Evolutionary conservation across 164 flowering plant genomes (phyloP), one percentile per base, ranked within the genome.

Genomic region (Vitis riparia): DNA sequence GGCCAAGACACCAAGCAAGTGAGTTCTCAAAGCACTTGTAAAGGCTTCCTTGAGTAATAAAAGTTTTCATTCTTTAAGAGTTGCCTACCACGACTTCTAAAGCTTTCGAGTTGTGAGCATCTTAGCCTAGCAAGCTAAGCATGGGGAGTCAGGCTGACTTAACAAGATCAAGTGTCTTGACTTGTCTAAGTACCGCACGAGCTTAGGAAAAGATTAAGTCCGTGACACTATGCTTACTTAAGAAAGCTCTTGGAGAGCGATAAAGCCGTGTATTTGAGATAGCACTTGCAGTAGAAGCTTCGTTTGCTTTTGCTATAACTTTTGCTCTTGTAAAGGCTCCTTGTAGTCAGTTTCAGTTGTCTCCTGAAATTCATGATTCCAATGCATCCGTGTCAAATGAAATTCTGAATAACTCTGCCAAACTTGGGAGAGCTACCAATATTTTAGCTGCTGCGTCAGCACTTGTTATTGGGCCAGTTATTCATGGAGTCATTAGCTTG

Each of bases 161-260:
- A 19, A 19, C 23, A 19, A 19, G 23, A 19, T 19, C 23, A 19
- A 19, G 23, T 19, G 23, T 19, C 23, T 19, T 19, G 23, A 19
- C 23, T 19, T 19, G 23, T 19, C 23, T 19, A 19, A 1, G 23
- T 19, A 1, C 23, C 23, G 23, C 23, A 19, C 23, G 23, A 19
- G 23, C 23, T 19, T 19, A 19, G 23, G 23, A 19, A 19, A 19
- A 19, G 23, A 19, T 1, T 19, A 19, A 19, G 23, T 19, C 23
- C 23, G 23, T 19, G 23, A 19, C 23, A 19, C 82, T 96, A 23
- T 86, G 88, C 77, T 78, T 92, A 27, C 85, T 96, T 1, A 96
- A 89, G 81, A 98, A 96, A 76, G 95, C 97, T 65, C 89, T 96
- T 72, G 98, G 97, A 70, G 99, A 89, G 79, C 97, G 97, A 47